A percentile compares a stretch with the other conserved stretches of the same genome.
Conservation (phyloP, 106 monocot species). For the Phalaenopsis aphrodite region DNA sequence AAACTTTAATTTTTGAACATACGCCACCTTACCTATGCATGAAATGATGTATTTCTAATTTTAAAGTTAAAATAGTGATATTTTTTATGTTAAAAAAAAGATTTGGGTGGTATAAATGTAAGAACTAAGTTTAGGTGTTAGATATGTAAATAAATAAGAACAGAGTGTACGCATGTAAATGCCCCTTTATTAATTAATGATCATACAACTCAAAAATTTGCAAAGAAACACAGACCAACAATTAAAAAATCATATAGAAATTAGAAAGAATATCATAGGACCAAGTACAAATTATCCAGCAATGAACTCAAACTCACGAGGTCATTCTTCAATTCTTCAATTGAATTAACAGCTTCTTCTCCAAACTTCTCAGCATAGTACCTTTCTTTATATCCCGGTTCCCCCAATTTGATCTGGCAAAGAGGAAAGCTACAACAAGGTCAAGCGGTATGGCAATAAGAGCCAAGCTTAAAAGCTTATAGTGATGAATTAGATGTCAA, state of each 20-base stretch:
- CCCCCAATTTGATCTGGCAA: constrained; percentile 82
- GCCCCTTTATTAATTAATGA: constrained; percentile 5
- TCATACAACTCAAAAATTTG: not conserved
- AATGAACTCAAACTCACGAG: constrained; percentile 42
- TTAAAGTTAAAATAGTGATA: too few species aligned
- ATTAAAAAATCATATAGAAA: not conserved
- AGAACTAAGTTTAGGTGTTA: too few species aligned
- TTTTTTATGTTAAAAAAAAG: too few species aligned
- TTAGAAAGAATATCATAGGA: not conserved
- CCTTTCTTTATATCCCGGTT: constrained; percentile 89
- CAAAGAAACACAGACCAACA: not conserved
- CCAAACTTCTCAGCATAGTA: constrained; percentile 90
- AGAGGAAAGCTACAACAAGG: not conserved
- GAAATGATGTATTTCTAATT: too few species aligned
- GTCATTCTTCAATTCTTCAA: constrained; percentile 61
- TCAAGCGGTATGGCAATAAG: not conserved
- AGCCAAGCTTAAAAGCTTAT: not conserved
- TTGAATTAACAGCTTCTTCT: constrained; percentile 24
- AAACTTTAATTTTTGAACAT: too few species aligned
- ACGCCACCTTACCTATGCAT: too few species aligned
- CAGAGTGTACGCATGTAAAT: too few species aligned
- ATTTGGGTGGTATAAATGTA: too few species aligned
- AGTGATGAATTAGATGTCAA: not conserved
- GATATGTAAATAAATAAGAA: too few species aligned
- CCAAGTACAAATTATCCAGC: not conserved